Base-by-base conservation (phyloP, 768 basidiomycete genomes). In the Leccinum uliginosum region DNA sequence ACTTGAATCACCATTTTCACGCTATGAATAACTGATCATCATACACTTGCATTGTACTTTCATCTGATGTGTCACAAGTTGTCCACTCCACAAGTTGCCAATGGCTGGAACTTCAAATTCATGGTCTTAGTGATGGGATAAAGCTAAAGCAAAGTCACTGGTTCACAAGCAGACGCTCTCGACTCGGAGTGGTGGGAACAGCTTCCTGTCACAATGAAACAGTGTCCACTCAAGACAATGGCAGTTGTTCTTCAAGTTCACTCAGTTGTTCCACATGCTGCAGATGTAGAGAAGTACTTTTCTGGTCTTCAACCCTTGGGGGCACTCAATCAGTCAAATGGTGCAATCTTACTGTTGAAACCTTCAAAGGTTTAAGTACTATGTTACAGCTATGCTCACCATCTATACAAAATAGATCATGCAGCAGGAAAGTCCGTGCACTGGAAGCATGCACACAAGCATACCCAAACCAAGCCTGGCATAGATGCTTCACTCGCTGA, bases 41-140 rank as follows among this genome's bases (percentile, higher is more conserved):
- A 75, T 53, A 66, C 53, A 8, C 65, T 77, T 23, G 65, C 72
- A 0, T 62, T 77, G 0, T 76, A 69, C 53, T 65, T 76, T 4
- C 74, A 75, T 53, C 73, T 71, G 3, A 54, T 71, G 26, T 76
- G 73, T 57, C 59, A 65, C 26, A 69, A 67, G 55, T 72, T 77
- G 30, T 71, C 75, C 4, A 67, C 73, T 24, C 67, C 60, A 0
- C 46, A 67, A 21, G 61, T 55, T 0, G 54, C 53, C 0, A 63
- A 65, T 47, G 63, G 60, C 0, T 63, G 57, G 9, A 15, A 14
- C 12, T 15, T 71, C 44, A 40, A 67, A 6, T 60, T 59, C 43
- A 65, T 67, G 58, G 43, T 62, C 8, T 35, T 52, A n/a, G 63
- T 55, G 44, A 15, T 73, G 69, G 71, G 47, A 27, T 15, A 57